Evolutionary conservation across 2,329 filamentous ascomycete genomes (phyloP), one percentile per base, ranked within the genome.

Genomic region (Rhynchosporium graminicola): DNA sequence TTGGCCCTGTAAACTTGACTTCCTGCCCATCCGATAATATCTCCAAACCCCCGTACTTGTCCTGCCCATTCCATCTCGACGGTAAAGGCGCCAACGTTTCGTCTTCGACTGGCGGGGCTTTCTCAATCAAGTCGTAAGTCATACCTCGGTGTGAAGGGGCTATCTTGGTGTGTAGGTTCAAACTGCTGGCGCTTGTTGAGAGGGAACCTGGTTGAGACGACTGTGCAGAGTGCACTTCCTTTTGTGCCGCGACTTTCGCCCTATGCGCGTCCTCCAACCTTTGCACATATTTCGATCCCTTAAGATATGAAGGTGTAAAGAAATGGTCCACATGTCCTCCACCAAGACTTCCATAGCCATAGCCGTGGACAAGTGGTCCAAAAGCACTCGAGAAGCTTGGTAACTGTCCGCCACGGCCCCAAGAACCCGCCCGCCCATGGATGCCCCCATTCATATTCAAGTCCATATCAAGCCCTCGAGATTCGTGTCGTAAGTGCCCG

Each of bases 251-350:
- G 43, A 84, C 61, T 73, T 84, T 90, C 52, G 83, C 82, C 74
- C 80, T 84, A 74, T 92, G 83, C 62, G 83, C 85, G 65, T 91
- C 87, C 70, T 90, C 86, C 54, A 97, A 81, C 74, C 85, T 87
- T 70, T 89, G 84, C 59, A 94, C 86, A 76, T 97, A 93, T 71
- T 86, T 85, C 13, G 92, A 94, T 45, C 85, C 85, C 68, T 82
- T 81, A 50, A 98, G 83, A 76, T 97, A 97, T 4, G 91, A 92
- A 0, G 94, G 94, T 10, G 88, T 83, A 75, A 97, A 92, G 80
- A 94, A 94, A 62, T 76, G 70, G 62, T 80, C 75, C 10, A 54
- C 59, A 63, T 67, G 54, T 12, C 59, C 64, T 45, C 59, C 63
- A 29, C 68, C 68, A 43, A 64, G 57, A n/a, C 63, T 65, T 15